Percentiles rank a stretch among this genome's conserved stretches.
These are phyloP conservation scores for Andrographis paniculata DNA, from an alignment of 305 asterid species.

Conservation along the genomic window DNA sequence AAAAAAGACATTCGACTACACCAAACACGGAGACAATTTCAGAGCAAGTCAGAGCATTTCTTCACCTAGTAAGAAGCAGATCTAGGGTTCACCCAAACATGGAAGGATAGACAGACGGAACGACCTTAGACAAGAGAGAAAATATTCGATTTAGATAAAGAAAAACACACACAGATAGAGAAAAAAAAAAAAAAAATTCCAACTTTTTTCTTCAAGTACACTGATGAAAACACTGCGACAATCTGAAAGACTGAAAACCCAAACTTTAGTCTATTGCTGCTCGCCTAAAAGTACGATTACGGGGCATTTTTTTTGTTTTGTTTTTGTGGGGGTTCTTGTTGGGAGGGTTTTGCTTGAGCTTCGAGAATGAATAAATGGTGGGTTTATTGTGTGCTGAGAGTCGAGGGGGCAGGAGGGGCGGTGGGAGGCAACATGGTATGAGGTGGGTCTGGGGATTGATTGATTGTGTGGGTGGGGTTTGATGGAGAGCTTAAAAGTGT, in stretches of 20 bases:
- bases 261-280: not conserved
- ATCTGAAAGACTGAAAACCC: not conserved
- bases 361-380: not conserved
- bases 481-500: too few species aligned
- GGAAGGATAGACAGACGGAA: not conserved
- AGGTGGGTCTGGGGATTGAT: conserved; percentile 7
- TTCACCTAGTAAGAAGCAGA: not conserved
- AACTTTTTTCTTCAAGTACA: not conserved
- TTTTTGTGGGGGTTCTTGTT: not conserved
- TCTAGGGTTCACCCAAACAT: conserved; percentile 8
- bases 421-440: conserved; percentile 14
- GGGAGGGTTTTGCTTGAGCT: not conserved
- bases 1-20: not conserved
- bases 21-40: not conserved
- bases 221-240: not conserved
- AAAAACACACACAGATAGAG: too few species aligned
- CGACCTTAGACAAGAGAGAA: not conserved
- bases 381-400: not conserved
- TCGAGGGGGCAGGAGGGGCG: conserved; percentile 1
- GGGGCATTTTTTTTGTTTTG: not conserved
- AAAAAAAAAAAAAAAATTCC: not conserved
- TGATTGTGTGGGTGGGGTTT: too few species aligned
- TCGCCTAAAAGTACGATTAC: not conserved
- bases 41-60: not conserved
- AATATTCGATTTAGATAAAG: not conserved